phyloP scores from a whole-genome alignment of 305 asterid genomes.

The Salvia sclarea region DNA sequence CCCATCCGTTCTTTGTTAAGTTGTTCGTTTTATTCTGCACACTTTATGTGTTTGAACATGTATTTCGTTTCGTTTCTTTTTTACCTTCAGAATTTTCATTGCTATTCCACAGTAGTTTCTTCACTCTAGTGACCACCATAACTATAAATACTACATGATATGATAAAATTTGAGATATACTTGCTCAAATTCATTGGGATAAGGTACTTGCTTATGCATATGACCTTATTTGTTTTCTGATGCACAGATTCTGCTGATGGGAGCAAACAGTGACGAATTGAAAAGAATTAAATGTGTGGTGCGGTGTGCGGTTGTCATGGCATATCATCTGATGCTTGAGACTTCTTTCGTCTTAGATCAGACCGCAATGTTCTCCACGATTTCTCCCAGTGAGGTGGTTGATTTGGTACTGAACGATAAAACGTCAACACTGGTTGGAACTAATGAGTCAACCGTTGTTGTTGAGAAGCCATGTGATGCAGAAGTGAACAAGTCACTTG shows the following conservation, averaged over 20 bases:
- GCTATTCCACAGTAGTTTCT: neutral
- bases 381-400: conserved; percentile 50
- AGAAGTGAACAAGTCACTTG: conserved; percentile 34
- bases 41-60: neutral
- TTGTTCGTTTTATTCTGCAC: neutral
- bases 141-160: neutral
- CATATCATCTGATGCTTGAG: conserved; percentile 95
- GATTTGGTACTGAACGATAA: conserved; percentile 41
- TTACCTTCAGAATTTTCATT: neutral
- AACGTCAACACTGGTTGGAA: conserved; percentile 30
- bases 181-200: conserved; percentile 10
- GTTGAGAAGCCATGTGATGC: conserved; percentile 37
- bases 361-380: conserved; percentile 82
- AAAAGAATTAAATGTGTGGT: conserved; percentile 86
- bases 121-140: neutral
- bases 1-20: neutral
- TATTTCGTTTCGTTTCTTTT: too few relatives aligned
- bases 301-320: conserved; percentile 94
- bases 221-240: conserved; percentile 22
- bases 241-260: conserved; percentile 87
- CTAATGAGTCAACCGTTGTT: conserved; percentile 35
- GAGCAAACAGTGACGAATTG: conserved; percentile 77
- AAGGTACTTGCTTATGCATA: neutral
- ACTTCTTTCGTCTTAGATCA: conserved; percentile 86
- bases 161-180: neutral